A percentile compares a stretch with the other conserved stretches of the same genome.
phyloP scores from a whole-genome alignment of 495 filamentous ascomycete genomes.

The Bacidia rubella region DNA sequence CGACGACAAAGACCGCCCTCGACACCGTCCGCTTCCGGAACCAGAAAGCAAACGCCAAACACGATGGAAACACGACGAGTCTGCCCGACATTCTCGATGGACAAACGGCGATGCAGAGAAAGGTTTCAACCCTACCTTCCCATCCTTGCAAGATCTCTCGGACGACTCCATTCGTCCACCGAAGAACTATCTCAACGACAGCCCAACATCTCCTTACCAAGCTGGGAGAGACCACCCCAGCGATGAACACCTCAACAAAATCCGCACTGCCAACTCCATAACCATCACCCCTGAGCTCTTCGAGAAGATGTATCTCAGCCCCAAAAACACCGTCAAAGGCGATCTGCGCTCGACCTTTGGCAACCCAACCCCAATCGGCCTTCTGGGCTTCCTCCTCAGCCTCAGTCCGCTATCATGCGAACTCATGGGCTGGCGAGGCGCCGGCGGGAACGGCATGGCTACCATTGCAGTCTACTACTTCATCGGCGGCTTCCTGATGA shows the following conservation, averaged over 20 bases:
- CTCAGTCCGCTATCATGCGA: conserved; percentile 51
- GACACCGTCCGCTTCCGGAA: not conserved
- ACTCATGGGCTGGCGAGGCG: conserved; percentile 58
- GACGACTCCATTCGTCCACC: conserved; percentile 14
- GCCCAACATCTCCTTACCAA: conserved; percentile 12
- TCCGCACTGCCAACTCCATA: conserved; percentile 37
- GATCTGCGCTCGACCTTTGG: conserved; percentile 46
- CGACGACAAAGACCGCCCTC: conserved; percentile 6
- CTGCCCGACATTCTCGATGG: not conserved
- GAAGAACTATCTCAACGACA: conserved; percentile 6
- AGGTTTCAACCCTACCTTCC: conserved; percentile 29
- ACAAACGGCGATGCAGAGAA: conserved; percentile 14
- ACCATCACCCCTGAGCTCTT: conserved; percentile 52
- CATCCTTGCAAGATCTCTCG: conserved; percentile 20
- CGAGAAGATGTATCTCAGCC: conserved; percentile 60
- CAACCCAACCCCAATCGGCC: conserved; percentile 54
- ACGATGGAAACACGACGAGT: not conserved
- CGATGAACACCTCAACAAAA: conserved; percentile 20
- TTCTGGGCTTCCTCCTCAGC: conserved; percentile 52
- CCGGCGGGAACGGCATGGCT: conserved; percentile 45
- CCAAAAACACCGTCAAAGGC: conserved; percentile 45
- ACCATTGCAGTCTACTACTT: conserved; percentile 18
- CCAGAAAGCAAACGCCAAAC: not conserved
- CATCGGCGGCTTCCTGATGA: conserved; percentile 38
- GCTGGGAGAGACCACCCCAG: conserved; percentile 10